These are phyloP conservation scores for Malus fusca DNA, from an alignment of 306 rosid genomes.

Conservation along the genomic window DNA sequence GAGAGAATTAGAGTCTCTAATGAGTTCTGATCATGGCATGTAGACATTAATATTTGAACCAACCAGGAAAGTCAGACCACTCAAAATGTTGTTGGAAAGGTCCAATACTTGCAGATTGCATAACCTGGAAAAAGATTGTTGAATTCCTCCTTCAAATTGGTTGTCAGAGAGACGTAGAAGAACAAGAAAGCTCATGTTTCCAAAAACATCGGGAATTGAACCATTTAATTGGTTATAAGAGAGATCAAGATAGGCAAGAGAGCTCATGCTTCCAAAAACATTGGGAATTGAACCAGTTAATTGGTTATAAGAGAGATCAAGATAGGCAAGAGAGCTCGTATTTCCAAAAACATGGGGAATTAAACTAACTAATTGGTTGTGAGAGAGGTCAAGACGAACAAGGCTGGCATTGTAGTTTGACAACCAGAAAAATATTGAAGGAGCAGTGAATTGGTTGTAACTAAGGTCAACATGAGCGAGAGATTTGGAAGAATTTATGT, in stretches of 20 bases:
- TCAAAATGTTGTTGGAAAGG: too few species aligned
- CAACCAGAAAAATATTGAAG: neutral
- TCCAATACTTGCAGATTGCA: neutral
- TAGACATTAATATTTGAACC: too few species aligned
- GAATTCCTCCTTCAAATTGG: neutral
- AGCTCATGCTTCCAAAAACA: neutral
- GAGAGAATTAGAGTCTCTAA: too few species aligned
- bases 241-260: neutral
- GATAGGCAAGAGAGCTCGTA: neutral
- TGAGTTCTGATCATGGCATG: too few species aligned
- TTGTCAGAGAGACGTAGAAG: neutral
- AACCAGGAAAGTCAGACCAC: too few species aligned
- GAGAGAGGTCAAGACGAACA: accelerated
- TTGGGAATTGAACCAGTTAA: slow-evolving; percentile 6
- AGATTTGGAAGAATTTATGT: neutral
- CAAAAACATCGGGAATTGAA: neutral
- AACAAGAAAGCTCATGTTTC: neutral
- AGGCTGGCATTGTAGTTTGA: neutral
- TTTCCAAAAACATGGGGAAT: slow-evolving; percentile 3
- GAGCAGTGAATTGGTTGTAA: neutral
- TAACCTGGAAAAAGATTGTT: neutral
- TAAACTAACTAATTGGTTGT: neutral
- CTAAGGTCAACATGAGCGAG: neutral
- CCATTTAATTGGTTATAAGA: neutral
- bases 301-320: neutral